Percentiles rank a stretch among this genome's conserved stretches.
Conservation (phyloP, 1,284 basidiomycete genomes). For the Coriolopsis trogii region DNA sequence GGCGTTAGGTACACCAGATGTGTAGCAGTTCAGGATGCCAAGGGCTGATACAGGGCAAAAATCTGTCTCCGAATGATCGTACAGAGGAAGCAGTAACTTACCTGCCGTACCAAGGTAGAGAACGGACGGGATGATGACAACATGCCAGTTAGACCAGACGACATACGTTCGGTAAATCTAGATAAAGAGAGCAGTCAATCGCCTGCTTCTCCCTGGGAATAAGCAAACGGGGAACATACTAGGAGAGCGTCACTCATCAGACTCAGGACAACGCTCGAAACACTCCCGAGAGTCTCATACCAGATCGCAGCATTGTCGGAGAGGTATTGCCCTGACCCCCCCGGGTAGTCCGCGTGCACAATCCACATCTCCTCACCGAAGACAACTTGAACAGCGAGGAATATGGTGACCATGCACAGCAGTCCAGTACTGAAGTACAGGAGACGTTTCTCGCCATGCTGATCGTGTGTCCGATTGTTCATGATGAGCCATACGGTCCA, state of each 20-base stretch:
- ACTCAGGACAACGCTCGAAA: conserved; percentile 15
- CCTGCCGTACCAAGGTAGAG: conserved; percentile 19
- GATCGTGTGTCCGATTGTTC: not conserved
- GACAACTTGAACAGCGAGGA: conserved; percentile 14
- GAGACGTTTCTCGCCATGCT: conserved; percentile 8
- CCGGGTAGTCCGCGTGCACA: conserved; percentile 17
- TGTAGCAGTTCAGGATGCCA: conserved; percentile 20
- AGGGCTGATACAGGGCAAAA: conserved; percentile 14
- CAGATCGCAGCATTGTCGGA: conserved; percentile 17
- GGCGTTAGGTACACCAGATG: conserved; percentile 19
- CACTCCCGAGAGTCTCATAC: conserved; percentile 24
- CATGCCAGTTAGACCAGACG: conserved; percentile 12
- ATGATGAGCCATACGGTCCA: conserved; percentile 7
- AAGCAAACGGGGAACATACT: conserved; percentile 5
- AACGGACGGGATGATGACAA: conserved; percentile 17
- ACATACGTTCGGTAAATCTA: conserved; percentile 25
- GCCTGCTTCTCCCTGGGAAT: no score
- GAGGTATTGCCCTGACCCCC: conserved; percentile 15
- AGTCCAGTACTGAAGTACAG: conserved; percentile 18
- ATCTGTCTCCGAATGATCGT: no score
- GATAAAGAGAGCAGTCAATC: no score
- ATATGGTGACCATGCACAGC: conserved; percentile 20
- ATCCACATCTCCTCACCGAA: conserved; percentile 27
- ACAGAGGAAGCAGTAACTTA: not conserved
- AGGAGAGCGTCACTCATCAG: conserved; percentile 18